Evolutionary conservation across 129 eudicot species (phyloP), one percentile per base, ranked within the genome.

Genomic region (Cynara cardunculus): DNA sequence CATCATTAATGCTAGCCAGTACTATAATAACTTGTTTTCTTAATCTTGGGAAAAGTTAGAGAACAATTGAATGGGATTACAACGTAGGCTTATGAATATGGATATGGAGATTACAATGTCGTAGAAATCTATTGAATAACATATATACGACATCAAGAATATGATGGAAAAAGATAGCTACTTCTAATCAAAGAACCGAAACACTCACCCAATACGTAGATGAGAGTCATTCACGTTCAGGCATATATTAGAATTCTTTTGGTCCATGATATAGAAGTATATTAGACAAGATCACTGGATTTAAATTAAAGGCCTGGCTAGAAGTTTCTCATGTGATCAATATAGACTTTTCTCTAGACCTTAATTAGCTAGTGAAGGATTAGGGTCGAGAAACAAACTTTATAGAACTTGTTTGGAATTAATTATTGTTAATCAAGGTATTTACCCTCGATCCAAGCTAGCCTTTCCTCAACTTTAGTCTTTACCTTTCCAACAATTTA

Each of bases 401-500:
- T 41, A 28, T 67, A 39, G 68, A 65, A 14, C 53, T 27, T 73
- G 72, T 28, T 27, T 19, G 68, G 53, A 39, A 44, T 56, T 64
- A 64, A 39, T 64, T 73, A 74, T 5, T 81, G 35, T 66, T 44
- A 28, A 44, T 74, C 59, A 81, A 25, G 13, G n/a, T 74, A 81
- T 74, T 81, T 74, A 74, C 18, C n/a, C n/a, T n/a, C 75, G 32
- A 41, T 14, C 34, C 69, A 74, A 74, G 18, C 46, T 1, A 37
- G 53, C 75, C 69, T 66, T 37, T 65, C 27, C 32, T 81, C 66
- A 73, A 19, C 79, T 73, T 73, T 81, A 73, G 61, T 73, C 49
- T 81, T 72, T 34, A 37, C 84, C 46, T 80, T 80, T 64, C 27
- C 39, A 39, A 73, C 79, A 74, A 65, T n/a, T 59, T 64, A 25